Percentiles rank a stretch among this genome's conserved stretches.
Conservation (phyloP, 805 yeast species). For the Wickerhamiella slavikovae region DNA sequence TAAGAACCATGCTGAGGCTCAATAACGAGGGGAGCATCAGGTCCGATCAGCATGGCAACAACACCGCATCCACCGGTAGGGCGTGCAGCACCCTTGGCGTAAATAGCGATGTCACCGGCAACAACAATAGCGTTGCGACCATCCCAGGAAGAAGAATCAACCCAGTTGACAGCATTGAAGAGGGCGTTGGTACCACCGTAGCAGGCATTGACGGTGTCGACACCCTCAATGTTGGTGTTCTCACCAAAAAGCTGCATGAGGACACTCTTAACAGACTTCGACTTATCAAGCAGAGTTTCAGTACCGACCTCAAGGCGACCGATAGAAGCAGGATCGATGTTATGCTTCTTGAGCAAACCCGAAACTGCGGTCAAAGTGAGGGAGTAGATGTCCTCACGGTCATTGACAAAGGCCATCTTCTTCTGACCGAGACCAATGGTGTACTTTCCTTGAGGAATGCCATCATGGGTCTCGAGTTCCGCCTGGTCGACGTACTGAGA, state of each 20-base stretch:
- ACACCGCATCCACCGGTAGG: slow-evolving; percentile 99
- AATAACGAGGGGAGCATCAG: slow-evolving; percentile 91
- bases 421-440: slow-evolving; percentile 98
- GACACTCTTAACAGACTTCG: slow-evolving; percentile 90
- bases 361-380: slow-evolving; percentile 76
- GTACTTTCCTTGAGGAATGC: slow-evolving; percentile 83
- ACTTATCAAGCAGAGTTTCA: slow-evolving; percentile 88
- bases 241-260: slow-evolving; percentile 83
- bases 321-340: slow-evolving; percentile 57
- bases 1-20: slow-evolving; percentile 76
- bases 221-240: slow-evolving; percentile 83
- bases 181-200: slow-evolving; percentile 96
- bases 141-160: slow-evolving; percentile 92
- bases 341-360: slow-evolving; percentile 56
- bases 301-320: slow-evolving; percentile 98
- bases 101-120: slow-evolving; percentile 94
- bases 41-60: slow-evolving; percentile 85
- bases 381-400: slow-evolving; percentile 93
- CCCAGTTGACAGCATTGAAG: slow-evolving; percentile 86
- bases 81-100: slow-evolving; percentile 93
- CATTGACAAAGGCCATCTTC: slow-evolving; percentile 92
- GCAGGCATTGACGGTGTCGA: slow-evolving; percentile 92
- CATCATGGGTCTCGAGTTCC: slow-evolving; percentile 68
- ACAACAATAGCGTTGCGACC: slow-evolving; percentile 96
- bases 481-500: slow-evolving; percentile 61